phyloP scores from a whole-genome alignment of 2,329 filamentous ascomycete species.

The Ceratocystiopsis sp. region DNA sequence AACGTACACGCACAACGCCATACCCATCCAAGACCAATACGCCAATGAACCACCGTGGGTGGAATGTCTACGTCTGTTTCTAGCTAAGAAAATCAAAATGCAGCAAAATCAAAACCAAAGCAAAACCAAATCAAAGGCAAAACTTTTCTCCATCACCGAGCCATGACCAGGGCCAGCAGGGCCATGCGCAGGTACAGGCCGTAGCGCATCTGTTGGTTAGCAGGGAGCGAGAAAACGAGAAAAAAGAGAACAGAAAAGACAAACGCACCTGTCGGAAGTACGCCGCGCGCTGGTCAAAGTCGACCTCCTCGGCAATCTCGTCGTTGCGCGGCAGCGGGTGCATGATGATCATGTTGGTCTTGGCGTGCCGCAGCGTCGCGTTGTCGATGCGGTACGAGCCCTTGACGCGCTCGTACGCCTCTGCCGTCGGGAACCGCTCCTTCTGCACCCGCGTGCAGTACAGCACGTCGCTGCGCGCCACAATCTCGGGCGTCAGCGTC shows the following conservation, averaged over 20 bases:
- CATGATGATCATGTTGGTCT: slow-evolving; percentile 85
- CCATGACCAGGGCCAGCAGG: slow-evolving; percentile 83
- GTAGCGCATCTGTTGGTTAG: slow-evolving; percentile 64
- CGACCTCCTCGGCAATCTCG: slow-evolving; percentile 88
- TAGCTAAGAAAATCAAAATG: neutral
- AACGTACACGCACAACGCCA: slow-evolving; percentile 5
- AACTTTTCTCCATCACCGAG: slow-evolving; percentile 14
- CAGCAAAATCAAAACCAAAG: neutral
- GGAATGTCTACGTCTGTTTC: slow-evolving; percentile 8
- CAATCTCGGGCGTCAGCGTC: slow-evolving; percentile 69
- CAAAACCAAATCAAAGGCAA: slow-evolving; percentile 1
- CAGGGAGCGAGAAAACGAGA: neutral
- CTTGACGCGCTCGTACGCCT: slow-evolving; percentile 76
- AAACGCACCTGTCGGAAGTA: slow-evolving; percentile 86
- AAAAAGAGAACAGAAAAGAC: no score
- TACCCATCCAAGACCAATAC: slow-evolving; percentile 6
- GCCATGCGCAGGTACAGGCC: slow-evolving; percentile 98
- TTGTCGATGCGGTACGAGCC: slow-evolving; percentile 83
- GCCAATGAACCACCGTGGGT: slow-evolving; percentile 1
- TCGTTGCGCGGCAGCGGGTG: slow-evolving; percentile 88
- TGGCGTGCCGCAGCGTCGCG: slow-evolving; percentile 73
- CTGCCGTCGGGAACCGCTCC: slow-evolving; percentile 73
- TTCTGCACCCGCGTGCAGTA: slow-evolving; percentile 97
- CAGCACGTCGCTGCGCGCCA: slow-evolving; percentile 74
- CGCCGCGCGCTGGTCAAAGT: slow-evolving; percentile 89